Base-by-base conservation (phyloP, 2,329 filamentous ascomycete species). In the Fusarium citri region DNA sequence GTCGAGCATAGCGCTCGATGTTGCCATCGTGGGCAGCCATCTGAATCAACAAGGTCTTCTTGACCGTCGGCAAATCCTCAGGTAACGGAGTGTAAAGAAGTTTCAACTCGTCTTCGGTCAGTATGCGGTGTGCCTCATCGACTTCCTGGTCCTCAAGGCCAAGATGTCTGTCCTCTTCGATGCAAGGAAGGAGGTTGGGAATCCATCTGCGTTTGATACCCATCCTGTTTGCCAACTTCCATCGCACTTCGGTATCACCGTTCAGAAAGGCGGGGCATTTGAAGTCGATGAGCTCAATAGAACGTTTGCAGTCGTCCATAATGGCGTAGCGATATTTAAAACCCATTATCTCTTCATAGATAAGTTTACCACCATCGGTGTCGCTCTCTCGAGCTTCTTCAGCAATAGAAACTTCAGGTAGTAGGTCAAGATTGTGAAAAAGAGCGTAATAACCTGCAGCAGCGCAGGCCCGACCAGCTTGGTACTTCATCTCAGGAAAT, bases 391-490 rank as follows among this genome's bases (percentile, higher is more conserved):
- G 72, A 12, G 81, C 80, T 61, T 83, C 81, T 55, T 82, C 82
- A 1, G 81, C 80, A 28, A 83, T 78, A 40, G 76, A 73, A 9
- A 78, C 74, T 40, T 83, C 81, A 3, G 82, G 80, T 2, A 83
- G 72, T 10, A 81, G 56, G 51, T 79, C 67, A 5, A 83, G 76
- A 57, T 82, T 78, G 1, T 64, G 28, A 57, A 80, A 83, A 5
- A 83, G 73, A 10, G 73, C 66, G 11, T 50, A 58, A 48, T 82
- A 82, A 3, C 80, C 79, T 3, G 76, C 82, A 4, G 76, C 79
- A 10, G 81, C 82, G 63, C 81, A 83, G 0, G 81, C 78, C 9
- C 81, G 75, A 11, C 76, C 80, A 23, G 81, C 76, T 14, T 82
- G 76, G 59, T 83, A 83, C 6, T 64, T 42, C 78, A 82, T 76